A percentile compares a stretch with the other conserved stretches of the same genome.
Conservation (phyloP, 2,329 filamentous ascomycete genomes). For the Hymenoscyphus repandus region DNA sequence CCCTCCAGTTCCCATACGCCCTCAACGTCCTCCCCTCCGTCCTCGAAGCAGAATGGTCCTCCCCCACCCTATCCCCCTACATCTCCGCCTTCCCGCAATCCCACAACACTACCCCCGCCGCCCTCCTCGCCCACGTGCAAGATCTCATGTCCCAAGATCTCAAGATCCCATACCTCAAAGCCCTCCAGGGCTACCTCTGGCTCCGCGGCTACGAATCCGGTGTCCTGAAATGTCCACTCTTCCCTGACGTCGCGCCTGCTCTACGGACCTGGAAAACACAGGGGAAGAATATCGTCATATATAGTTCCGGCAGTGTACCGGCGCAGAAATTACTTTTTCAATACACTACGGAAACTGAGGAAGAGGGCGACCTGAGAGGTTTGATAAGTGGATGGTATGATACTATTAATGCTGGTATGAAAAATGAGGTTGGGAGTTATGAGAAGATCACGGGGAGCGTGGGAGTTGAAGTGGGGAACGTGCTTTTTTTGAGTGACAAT, state of each 20-base stretch:
- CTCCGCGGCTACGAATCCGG: conserved; percentile 66
- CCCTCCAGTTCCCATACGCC: conserved; percentile 68
- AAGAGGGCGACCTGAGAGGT: conserved; percentile 48
- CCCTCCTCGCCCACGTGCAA: conserved; percentile 61
- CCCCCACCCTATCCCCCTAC: conserved; percentile 58
- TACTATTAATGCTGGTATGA: conserved; percentile 73
- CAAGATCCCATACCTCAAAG: conserved; percentile 73
- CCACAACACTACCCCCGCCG: conserved; percentile 50
- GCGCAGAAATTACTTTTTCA: conserved; percentile 77
- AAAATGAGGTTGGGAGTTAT: conserved; percentile 65
- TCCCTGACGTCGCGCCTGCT: conserved; percentile 64
- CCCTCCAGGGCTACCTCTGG: conserved; percentile 77
- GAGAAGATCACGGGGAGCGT: conserved; percentile 28
- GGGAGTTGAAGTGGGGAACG: conserved; percentile 44
- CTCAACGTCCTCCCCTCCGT: conserved; percentile 59
- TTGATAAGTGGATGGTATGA: conserved; percentile 68
- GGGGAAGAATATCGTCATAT: conserved; percentile 60
- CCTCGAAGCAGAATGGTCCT: conserved; percentile 63
- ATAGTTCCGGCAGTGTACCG: conserved; percentile 74
- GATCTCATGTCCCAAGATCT: conserved; percentile 68
- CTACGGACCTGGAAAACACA: conserved; percentile 55
- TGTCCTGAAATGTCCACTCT: conserved; percentile 66
- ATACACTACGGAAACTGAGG: conserved; percentile 40
- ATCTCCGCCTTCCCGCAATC: conserved; percentile 66
- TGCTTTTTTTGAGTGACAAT: conserved; percentile 81